These are phyloP conservation scores for Takakia lepidozioides DNA, from an alignment of 225 moss, liverwort and hornwort species.

Conservation along the genomic window DNA sequence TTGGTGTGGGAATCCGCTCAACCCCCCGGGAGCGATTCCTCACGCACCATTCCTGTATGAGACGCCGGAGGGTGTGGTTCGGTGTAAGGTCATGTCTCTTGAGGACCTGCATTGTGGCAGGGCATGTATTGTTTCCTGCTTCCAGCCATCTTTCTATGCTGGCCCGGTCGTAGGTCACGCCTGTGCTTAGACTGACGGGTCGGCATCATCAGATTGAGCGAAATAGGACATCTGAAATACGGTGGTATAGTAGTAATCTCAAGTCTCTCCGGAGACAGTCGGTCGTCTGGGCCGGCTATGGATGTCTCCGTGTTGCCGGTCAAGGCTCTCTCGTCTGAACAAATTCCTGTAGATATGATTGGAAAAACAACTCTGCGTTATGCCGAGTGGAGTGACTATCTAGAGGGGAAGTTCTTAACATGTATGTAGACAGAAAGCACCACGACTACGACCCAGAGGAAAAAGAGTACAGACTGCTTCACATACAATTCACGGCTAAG, in stretches of 20 bases:
- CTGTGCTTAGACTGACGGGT: conserved; percentile 25
- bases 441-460: no score
- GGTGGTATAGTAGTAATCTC: conserved; percentile 3
- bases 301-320: no score
- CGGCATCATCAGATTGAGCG: conserved; percentile 25
- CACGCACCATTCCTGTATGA: conserved; percentile 20
- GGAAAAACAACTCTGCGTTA: no score
- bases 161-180: conserved; percentile 13
- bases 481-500: no score
- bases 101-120: conserved; percentile 13
- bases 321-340: no score
- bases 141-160: conserved; percentile 16
- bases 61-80: conserved; percentile 11
- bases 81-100: conserved; percentile 8
- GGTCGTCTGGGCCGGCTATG: no score
- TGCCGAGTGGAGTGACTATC: no score
- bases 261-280: no score
- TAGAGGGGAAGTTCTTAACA: no score
- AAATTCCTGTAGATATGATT: no score
- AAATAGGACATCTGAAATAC: conserved; percentile 24
- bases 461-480: no score
- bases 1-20: neutral
- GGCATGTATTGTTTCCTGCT: conserved; percentile 7
- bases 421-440: no score
- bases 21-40: neutral